Evolutionary conservation across 2,329 filamentous ascomycete genomes (phyloP).

Genomic region (Huntiella omanensis): DNA sequence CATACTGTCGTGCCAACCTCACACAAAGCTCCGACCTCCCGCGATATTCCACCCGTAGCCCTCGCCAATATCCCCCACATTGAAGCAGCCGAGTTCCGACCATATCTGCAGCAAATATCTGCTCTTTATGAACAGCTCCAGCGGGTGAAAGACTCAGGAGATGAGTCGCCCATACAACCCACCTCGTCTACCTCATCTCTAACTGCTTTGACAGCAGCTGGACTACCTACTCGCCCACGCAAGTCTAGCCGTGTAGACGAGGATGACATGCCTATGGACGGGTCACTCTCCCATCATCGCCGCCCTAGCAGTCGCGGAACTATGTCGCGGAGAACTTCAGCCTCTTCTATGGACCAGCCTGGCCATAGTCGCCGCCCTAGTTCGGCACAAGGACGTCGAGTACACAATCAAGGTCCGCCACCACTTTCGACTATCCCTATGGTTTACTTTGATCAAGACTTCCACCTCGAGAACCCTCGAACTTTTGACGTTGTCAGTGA

Average conservation of each 20-base stretch:
- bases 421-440: slow-evolving; percentile 79
- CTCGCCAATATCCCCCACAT: slow-evolving; percentile 75
- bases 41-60: slow-evolving; percentile 84
- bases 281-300: slow-evolving; percentile 20
- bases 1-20: slow-evolving; percentile 51
- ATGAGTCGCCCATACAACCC: slow-evolving; percentile 27
- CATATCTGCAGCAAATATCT: slow-evolving; percentile 73
- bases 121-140: slow-evolving; percentile 77
- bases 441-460: slow-evolving; percentile 90
- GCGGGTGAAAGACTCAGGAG: slow-evolving; percentile 59
- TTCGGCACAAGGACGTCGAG: slow-evolving; percentile 21
- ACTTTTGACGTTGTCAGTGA: slow-evolving; percentile 96
- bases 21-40: slow-evolving; percentile 69
- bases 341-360: slow-evolving; percentile 21
- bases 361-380: slow-evolving; percentile 6
- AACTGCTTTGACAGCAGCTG: not conserved
- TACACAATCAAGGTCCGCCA: slow-evolving; percentile 52
- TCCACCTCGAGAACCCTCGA: slow-evolving; percentile 85
- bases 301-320: slow-evolving; percentile 26
- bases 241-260: slow-evolving; percentile 3
- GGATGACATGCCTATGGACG: slow-evolving; percentile 20
- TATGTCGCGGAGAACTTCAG: slow-evolving; percentile 22
- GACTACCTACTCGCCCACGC: not conserved
- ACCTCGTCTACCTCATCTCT: slow-evolving; percentile 15
- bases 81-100: slow-evolving; percentile 59